A percentile compares a stretch with the other conserved stretches of the same genome.
Evolutionary conservation across 768 basidiomycete species (phyloP).

Genomic region (Trametes elegans): DNA sequence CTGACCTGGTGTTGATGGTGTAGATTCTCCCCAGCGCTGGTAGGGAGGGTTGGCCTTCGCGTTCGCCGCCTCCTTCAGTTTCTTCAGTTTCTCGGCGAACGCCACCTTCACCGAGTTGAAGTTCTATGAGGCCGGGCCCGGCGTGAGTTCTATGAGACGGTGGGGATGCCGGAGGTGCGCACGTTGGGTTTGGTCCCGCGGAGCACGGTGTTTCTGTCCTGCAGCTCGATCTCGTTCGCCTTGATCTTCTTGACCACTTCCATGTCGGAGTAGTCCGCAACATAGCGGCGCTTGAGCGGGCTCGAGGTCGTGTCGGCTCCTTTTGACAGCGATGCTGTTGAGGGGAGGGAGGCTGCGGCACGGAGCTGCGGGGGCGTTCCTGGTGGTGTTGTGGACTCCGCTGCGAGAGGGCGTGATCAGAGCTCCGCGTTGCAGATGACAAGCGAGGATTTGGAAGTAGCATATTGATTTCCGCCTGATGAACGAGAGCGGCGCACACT

Average conservation of each 20-base stretch:
- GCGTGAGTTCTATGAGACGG: no score
- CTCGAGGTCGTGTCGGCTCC: slow-evolving; percentile 32
- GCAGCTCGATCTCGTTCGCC: slow-evolving; percentile 72
- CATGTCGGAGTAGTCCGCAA: slow-evolving; percentile 71
- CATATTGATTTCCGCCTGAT: no score
- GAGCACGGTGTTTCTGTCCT: slow-evolving; percentile 80
- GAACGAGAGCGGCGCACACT: no score
- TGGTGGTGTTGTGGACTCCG: slow-evolving; percentile 60
- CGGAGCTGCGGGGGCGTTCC: slow-evolving; percentile 44
- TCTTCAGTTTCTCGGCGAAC: slow-evolving; percentile 78
- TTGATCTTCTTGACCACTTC: slow-evolving; percentile 87
- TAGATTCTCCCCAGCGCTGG: slow-evolving; percentile 36
- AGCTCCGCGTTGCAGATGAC: no score
- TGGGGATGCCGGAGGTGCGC: slow-evolving; percentile 36
- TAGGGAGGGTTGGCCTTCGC: slow-evolving; percentile 36
- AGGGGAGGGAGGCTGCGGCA: slow-evolving; percentile 12
- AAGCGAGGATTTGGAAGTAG: neutral
- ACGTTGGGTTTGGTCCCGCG: slow-evolving; percentile 85
- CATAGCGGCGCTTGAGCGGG: slow-evolving; percentile 74
- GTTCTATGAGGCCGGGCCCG: slow-evolving; percentile 59
- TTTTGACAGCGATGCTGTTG: slow-evolving; percentile 18
- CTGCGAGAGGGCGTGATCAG: no score
- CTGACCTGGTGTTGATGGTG: slow-evolving; percentile 42
- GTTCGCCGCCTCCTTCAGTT: slow-evolving; percentile 58
- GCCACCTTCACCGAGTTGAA: slow-evolving; percentile 66